phyloP scores from a whole-genome alignment of 352 stramenopile genomes.

The Blastocystis sp. region DNA sequence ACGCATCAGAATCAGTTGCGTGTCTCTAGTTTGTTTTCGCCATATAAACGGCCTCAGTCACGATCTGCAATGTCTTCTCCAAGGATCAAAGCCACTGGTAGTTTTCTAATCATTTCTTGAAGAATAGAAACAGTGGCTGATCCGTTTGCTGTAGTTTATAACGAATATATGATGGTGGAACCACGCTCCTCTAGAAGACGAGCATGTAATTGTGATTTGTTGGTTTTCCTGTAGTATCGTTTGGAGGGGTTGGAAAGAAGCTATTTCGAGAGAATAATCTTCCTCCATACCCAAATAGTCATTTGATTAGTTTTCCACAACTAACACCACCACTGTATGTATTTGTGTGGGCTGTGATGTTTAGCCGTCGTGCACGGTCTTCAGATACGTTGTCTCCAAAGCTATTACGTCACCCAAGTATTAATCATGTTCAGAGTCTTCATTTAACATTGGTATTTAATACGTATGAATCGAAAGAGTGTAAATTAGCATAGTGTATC shows the following conservation, averaged over 20 bases:
- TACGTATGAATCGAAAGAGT: neutral
- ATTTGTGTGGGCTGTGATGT: neutral
- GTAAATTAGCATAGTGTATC: neutral
- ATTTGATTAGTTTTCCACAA: neutral
- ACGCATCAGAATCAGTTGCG: neutral
- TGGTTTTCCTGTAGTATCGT: neutral
- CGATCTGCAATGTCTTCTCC: neutral
- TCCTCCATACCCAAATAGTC: neutral
- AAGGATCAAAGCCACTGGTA: neutral
- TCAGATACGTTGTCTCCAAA: neutral
- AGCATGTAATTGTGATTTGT: neutral
- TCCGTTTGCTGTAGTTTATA: slow-evolving; percentile 11
- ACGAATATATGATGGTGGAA: slow-evolving; percentile 40
- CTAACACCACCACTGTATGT: neutral
- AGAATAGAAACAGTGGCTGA: neutral
- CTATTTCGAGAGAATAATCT: neutral
- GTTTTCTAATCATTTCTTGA: neutral
- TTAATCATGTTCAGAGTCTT: neutral
- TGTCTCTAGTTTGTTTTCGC: slow-evolving; percentile 1
- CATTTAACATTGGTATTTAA: slow-evolving; percentile 5
- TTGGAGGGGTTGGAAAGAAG: neutral
- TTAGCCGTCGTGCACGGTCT: neutral
- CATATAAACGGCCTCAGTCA: slow-evolving; percentile 13
- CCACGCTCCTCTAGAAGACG: neutral
- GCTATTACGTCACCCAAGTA: neutral